A percentile compares a stretch with the other conserved stretches of the same genome.
phyloP scores from a whole-genome alignment of 2,329 filamentous ascomycete genomes.

The Hypocreales sp. region DNA sequence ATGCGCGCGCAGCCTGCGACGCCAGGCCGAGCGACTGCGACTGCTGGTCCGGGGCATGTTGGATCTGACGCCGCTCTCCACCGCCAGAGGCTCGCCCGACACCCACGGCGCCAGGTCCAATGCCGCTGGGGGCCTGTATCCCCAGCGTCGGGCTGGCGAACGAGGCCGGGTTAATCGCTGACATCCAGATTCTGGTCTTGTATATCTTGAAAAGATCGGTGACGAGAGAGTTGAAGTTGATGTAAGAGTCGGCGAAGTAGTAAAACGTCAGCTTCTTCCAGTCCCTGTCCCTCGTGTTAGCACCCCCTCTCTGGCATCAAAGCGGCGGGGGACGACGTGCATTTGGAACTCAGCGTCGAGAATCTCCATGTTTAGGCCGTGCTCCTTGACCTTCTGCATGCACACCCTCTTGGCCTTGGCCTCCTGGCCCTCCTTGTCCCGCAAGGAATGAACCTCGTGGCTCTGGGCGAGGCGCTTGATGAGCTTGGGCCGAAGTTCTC shows the following conservation, averaged over 20 bases:
- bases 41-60: constrained; percentile 18
- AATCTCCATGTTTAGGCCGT: constrained; percentile 95
- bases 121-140: constrained; percentile 51
- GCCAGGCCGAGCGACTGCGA: constrained; percentile 3
- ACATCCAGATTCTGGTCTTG: constrained; percentile 99
- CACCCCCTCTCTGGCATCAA: neutral
- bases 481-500: constrained; percentile 84
- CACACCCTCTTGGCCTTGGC: constrained; percentile 94
- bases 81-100: constrained; percentile 28
- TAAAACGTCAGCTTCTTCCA: constrained; percentile 99
- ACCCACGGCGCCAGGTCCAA: constrained; percentile 51
- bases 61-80: constrained; percentile 32
- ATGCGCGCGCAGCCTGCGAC: constrained; percentile 22
- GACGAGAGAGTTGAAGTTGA: constrained; percentile 97
- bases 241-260: constrained; percentile 95
- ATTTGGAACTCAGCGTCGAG: constrained; percentile 97
- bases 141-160: constrained; percentile 69
- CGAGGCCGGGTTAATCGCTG: constrained; percentile 92
- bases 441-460: constrained; percentile 76
- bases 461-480: constrained; percentile 89
- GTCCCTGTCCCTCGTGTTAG: constrained; percentile 46
- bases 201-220: constrained; percentile 98
- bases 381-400: constrained; percentile 91
- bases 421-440: constrained; percentile 94
- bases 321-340: constrained; percentile 37